Base-by-base conservation (phyloP, 1,139 yeast species). In the Blastobotrys raffinosifermentans region DNA sequence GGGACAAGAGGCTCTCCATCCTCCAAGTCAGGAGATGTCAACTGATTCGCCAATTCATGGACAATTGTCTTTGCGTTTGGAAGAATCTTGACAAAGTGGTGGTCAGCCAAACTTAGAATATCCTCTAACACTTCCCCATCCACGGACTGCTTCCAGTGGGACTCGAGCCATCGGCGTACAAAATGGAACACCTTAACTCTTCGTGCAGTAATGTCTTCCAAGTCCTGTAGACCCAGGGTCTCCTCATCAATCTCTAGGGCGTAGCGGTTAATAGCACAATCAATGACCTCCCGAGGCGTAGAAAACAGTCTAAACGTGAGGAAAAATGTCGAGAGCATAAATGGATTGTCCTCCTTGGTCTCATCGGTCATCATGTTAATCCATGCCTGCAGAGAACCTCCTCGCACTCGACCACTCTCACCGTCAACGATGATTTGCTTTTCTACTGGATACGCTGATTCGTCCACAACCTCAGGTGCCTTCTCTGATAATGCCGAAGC, bases 121-220 rank as follows among this genome's bases (percentile, higher is more conserved):
- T 86, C 78, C 8, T 91, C 76, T 32, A 87, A 60, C 22, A 78
- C 66, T 17, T 61, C 64, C 44, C 72, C 73, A 54, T 86, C 96
- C 10, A 64, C 51, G 22, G 72, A 69, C 39, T 70, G 74, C 48
- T 77, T 74, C 96, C 96, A 89, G 55, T 81, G 86, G 37, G 91
- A 80, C 58, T 85, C 94, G 60, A 87, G 63, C 97, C 97, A 89
- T 35, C 77, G 65, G 53, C 77, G 82, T 51, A 86, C 76, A 59
- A 82, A 67, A 49, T 73, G 75, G 46, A 80, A 76, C 29, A 85
- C 76, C 38, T 80, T 63, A 43, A 77, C 73, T 51, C 94, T 67
- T 55, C 94, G 70, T 47, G 72, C 77, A 51, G 78, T 77, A 36
- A 80, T 52, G 17, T 53, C 55, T 31, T 60, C 61, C 15, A 57